Percentiles rank a stretch among this genome's conserved stretches.
Conservation (phyloP, 768 basidiomycete genomes). For the Podaxis pistillaris region DNA sequence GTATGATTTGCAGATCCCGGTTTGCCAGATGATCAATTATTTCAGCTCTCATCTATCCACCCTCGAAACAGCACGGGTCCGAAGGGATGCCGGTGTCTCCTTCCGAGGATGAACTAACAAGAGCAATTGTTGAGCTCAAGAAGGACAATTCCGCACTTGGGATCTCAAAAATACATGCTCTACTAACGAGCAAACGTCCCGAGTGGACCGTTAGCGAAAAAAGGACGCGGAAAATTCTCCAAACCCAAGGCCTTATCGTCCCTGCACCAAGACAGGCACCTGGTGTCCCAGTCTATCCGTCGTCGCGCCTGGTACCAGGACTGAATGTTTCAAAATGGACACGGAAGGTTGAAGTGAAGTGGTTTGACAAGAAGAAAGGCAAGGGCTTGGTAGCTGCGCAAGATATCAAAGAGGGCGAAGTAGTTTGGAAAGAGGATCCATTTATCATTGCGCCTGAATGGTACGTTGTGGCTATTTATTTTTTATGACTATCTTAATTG, state of each 20-base stretch:
- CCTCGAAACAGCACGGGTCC: not conserved
- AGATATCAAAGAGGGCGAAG: slow-evolving; percentile 66
- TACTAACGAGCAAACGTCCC: slow-evolving; percentile 56
- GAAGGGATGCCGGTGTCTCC: slow-evolving; percentile 36
- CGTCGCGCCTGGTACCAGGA: slow-evolving; percentile 60
- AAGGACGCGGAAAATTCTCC: slow-evolving; percentile 69
- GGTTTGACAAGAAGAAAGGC: slow-evolving; percentile 71
- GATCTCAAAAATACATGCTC: slow-evolving; percentile 66
- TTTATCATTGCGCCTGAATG: slow-evolving; percentile 81
- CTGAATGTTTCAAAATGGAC: slow-evolving; percentile 67
- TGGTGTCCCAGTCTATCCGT: slow-evolving; percentile 42
- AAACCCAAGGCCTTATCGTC: slow-evolving; percentile 51
- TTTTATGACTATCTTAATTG: not conserved
- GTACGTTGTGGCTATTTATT: slow-evolving; percentile 33
- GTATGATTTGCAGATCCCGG: not conserved
- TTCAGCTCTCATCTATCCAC: not conserved
- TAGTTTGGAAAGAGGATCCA: slow-evolving; percentile 85
- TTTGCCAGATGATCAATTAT: not conserved
- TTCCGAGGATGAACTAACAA: slow-evolving; percentile 59
- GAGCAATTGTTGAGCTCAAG: slow-evolving; percentile 54
- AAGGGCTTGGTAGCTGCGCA: slow-evolving; percentile 80
- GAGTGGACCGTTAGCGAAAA: slow-evolving; percentile 85
- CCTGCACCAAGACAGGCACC: slow-evolving; percentile 18
- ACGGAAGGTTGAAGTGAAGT: slow-evolving; percentile 59
- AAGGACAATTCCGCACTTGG: slow-evolving; percentile 62